Evolutionary conservation across 2,329 filamentous ascomycete species (phyloP).

Genomic region (Penicillium sp.): DNA sequence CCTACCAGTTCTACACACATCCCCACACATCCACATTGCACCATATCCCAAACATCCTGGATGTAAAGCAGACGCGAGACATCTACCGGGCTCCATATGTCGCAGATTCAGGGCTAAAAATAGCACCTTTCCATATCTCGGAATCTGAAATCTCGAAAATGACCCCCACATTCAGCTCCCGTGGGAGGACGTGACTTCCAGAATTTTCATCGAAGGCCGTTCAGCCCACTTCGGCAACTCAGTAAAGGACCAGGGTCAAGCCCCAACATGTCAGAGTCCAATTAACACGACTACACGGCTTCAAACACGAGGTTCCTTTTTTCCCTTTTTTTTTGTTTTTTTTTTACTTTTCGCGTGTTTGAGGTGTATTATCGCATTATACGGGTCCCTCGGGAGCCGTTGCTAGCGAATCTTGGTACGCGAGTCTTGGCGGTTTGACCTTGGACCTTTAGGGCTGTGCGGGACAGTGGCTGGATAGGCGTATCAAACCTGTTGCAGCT

Average conservation of each 20-base stretch:
- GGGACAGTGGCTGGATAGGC: background rate
- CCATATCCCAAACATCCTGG: background rate
- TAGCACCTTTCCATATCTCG: constrained; percentile 12
- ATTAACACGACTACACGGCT: background rate
- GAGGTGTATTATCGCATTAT: background rate
- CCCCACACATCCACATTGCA: background rate
- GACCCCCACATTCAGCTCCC: constrained; percentile 1
- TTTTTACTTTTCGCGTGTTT: background rate
- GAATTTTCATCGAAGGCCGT: constrained; percentile 27
- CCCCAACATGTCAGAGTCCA: background rate
- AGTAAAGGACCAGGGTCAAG: background rate
- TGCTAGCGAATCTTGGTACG: background rate
- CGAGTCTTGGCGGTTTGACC: constrained; percentile 1
- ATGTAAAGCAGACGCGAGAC: background rate
- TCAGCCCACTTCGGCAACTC: constrained; percentile 1
- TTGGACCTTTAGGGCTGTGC: background rate
- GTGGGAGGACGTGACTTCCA: constrained; percentile 27
- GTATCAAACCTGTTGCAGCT: background rate
- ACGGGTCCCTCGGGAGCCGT: background rate
- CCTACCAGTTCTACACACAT: background rate
- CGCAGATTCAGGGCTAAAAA: constrained; percentile 27
- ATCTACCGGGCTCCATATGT: background rate
- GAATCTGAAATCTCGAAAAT: background rate
- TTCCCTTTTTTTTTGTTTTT: background rate
- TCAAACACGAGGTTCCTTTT: background rate